Evolutionary conservation across 2,329 filamentous ascomycete species (phyloP).

Genomic region (Penicillium olsonii): DNA sequence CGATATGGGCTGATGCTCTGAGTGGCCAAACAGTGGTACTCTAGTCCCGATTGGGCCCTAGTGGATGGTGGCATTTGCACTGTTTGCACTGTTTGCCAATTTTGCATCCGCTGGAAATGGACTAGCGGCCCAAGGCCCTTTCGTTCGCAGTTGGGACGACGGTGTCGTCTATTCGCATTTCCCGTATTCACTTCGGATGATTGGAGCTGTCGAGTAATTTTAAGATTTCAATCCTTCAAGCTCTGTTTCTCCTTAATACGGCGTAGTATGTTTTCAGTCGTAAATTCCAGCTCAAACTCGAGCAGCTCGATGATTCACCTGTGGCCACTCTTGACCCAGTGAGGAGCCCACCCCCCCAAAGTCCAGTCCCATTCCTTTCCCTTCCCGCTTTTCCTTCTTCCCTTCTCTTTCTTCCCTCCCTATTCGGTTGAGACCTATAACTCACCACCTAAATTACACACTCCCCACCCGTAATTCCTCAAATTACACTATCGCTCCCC

Average conservation of each 20-base stretch:
- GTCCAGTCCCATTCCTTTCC: conserved; percentile 20
- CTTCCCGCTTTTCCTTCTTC: conserved; percentile 18
- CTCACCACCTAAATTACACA: not conserved
- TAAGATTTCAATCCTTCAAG: not conserved
- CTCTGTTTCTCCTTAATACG: not conserved
- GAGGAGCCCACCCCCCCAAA: conserved; percentile 12
- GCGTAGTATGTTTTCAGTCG: not conserved
- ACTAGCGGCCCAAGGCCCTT: conserved; percentile 1
- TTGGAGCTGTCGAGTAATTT: not conserved
- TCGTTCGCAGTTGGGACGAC: conserved; percentile 1
- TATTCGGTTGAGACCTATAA: conserved; percentile 6
- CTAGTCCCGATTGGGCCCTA: conserved; percentile 2
- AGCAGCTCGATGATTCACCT: conserved; percentile 13
- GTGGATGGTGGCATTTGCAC: not conserved
- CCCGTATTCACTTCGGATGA: not conserved
- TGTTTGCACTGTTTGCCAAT: not conserved
- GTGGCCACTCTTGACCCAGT: conserved; percentile 14
- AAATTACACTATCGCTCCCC: conserved; percentile 5
- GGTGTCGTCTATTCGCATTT: not conserved
- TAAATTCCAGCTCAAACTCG: not conserved
- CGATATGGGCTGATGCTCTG: not conserved
- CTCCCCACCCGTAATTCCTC: conserved; percentile 4
- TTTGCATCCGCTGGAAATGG: not conserved
- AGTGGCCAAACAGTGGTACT: not conserved
- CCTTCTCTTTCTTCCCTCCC: conserved; percentile 19